These are phyloP conservation scores for Botrytis pseudocinerea DNA, from an alignment of 2,329 filamentous ascomycete genomes.

Conservation along the genomic window DNA sequence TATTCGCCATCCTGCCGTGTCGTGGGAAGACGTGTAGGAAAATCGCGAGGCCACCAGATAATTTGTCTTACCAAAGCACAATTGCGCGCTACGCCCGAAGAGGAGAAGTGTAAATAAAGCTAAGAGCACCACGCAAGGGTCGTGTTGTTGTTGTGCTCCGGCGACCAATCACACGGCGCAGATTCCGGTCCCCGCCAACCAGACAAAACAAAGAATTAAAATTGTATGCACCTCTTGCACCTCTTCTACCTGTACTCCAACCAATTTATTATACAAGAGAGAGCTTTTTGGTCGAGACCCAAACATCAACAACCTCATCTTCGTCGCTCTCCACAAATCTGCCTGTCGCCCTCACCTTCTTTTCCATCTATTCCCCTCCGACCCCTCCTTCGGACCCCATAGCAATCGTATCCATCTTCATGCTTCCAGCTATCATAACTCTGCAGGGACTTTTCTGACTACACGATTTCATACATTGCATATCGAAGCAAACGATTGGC, in stretches of 20 bases:
- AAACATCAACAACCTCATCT: conserved; percentile 28
- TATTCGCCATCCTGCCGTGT: neutral
- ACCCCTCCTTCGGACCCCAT: conserved; percentile 15
- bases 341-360: conserved; percentile 22
- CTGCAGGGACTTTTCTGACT: conserved; percentile 14
- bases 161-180: neutral
- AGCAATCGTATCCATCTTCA: conserved; percentile 24
- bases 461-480: conserved; percentile 19
- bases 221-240: neutral
- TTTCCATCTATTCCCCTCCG: neutral
- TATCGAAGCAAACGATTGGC: conserved; percentile 15
- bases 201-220: conserved; percentile 10
- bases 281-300: conserved; percentile 9
- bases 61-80: neutral
- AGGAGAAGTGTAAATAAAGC: conserved; percentile 18
- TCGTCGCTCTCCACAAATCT: conserved; percentile 7
- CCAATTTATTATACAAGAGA: neutral
- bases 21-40: conserved; percentile 15
- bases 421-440: conserved; percentile 15
- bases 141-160: conserved; percentile 15
- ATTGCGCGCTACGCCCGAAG: neutral
- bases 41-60: neutral
- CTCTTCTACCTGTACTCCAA: neutral
- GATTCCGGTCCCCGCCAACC: conserved; percentile 12
- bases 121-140: neutral